Conservation (phyloP, 108 stramenopile species). For the Nitzschia inconspicua region DNA sequence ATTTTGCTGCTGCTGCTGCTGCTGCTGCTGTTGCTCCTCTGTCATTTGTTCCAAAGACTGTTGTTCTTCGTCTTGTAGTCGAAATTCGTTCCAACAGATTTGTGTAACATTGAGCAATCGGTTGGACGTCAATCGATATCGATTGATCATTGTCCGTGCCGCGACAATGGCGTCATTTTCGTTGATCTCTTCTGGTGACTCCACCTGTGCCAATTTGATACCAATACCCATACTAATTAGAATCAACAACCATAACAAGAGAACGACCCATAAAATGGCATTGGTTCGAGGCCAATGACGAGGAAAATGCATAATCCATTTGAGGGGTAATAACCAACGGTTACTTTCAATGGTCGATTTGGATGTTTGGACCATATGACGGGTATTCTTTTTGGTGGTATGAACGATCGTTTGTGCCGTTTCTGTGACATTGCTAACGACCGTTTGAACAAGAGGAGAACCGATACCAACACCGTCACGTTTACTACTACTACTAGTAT, state of each 20-base stretch:
- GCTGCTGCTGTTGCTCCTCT: background rate
- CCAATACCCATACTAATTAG: constrained; percentile 18
- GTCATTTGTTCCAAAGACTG: background rate
- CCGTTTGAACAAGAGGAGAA: no score
- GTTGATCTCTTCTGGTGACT: constrained; percentile 22
- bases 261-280: constrained; percentile 16
- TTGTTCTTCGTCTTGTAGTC: no score
- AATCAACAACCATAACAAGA: constrained; percentile 32
- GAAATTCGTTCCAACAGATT: background rate
- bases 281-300: constrained; percentile 27
- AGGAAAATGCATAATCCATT: constrained; percentile 6
- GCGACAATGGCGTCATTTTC: constrained; percentile 31
- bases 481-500: no score
- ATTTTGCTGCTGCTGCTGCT: background rate
- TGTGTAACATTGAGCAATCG: background rate
- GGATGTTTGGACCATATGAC: no score
- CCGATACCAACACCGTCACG: no score
- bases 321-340: background rate
- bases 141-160: background rate
- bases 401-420: no score
- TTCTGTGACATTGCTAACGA: no score
- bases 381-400: no score
- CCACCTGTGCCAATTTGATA: constrained; percentile 13
- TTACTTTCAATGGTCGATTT: background rate
- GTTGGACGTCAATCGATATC: background rate